These are phyloP conservation scores for Coemansia sp. DNA, from an alignment of 192 early-diverging fungal genomes.

Conservation along the genomic window DNA sequence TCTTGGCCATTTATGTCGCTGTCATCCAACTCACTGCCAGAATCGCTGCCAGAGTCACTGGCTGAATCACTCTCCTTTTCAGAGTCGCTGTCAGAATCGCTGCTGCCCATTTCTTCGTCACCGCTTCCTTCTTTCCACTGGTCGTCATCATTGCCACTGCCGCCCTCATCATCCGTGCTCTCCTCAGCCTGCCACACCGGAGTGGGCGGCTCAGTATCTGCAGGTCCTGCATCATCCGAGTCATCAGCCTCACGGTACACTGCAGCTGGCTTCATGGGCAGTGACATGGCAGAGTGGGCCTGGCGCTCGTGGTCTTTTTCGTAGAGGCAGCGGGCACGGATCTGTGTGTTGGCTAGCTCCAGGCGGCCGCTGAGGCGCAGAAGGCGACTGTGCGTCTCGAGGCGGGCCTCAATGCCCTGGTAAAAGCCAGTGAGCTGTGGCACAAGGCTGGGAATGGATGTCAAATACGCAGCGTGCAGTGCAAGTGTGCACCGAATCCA, in stretches of 20 bases:
- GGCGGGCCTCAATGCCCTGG: slow-evolving; percentile 32
- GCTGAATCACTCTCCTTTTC: background rate
- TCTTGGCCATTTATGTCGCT: slow-evolving; percentile 3
- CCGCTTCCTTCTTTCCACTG: slow-evolving; percentile 26
- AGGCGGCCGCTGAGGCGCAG: slow-evolving; percentile 40
- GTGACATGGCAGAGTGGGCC: slow-evolving; percentile 13
- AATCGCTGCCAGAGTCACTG: slow-evolving; percentile 1
- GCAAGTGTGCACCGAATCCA: slow-evolving; percentile 42
- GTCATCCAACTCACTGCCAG: background rate
- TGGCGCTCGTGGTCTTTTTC: slow-evolving; percentile 20
- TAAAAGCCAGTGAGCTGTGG: slow-evolving; percentile 47
- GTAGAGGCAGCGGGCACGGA: slow-evolving; percentile 23
- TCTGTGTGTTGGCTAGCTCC: slow-evolving; percentile 44
- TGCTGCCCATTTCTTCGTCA: slow-evolving; percentile 9
- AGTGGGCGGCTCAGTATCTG: slow-evolving; percentile 20
- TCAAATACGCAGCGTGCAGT: slow-evolving; percentile 41
- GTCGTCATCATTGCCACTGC: slow-evolving; percentile 9
- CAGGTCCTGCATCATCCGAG: background rate
- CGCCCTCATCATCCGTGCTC: slow-evolving; percentile 33
- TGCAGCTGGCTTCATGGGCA: slow-evolving; percentile 30
- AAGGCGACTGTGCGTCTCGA: slow-evolving; percentile 34
- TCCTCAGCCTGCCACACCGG: slow-evolving; percentile 50
- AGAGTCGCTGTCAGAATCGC: background rate
- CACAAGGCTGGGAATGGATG: slow-evolving; percentile 35
- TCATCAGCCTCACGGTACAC: slow-evolving; percentile 36